Conservation (phyloP, 2,329 filamentous ascomycete species). For the Talaromyces marneffei region DNA sequence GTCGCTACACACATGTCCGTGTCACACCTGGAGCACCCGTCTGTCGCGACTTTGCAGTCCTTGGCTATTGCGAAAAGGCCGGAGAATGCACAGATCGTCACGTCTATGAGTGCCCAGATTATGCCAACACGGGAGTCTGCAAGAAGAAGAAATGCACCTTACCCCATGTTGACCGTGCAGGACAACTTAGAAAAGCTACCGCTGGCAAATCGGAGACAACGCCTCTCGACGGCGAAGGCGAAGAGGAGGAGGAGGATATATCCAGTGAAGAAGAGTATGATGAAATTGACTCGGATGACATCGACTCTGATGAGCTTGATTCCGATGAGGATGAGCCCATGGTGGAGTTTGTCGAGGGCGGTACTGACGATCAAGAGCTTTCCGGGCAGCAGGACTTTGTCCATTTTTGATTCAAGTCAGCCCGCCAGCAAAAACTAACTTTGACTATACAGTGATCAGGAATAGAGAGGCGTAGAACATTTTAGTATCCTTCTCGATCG, state of each 20-base stretch:
- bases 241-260: conserved; percentile 60
- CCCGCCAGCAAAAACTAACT: background rate
- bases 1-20: conserved; percentile 79
- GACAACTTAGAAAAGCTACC: conserved; percentile 61
- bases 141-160: conserved; percentile 74
- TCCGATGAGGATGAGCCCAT: conserved; percentile 30
- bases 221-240: conserved; percentile 47
- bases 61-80: conserved; percentile 86
- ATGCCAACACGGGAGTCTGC: conserved; percentile 84
- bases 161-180: conserved; percentile 81
- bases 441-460: background rate
- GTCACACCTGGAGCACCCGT: conserved; percentile 72
- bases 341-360: conserved; percentile 32
- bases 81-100: conserved; percentile 72
- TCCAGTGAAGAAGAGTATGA: conserved; percentile 68
- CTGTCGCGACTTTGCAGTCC: conserved; percentile 74
- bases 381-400: conserved; percentile 52
- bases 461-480: conserved; percentile 3
- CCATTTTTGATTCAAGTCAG: conserved; percentile 40
- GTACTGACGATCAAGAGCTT: conserved; percentile 41
- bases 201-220: conserved; percentile 36
- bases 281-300: conserved; percentile 61
- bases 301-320: conserved; percentile 57
- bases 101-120: conserved; percentile 89
- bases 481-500: background rate